Evolutionary conservation across 805 yeast genomes (phyloP), one percentile per base, ranked within the genome.

Genomic region (Metschnikowia cubensis): DNA sequence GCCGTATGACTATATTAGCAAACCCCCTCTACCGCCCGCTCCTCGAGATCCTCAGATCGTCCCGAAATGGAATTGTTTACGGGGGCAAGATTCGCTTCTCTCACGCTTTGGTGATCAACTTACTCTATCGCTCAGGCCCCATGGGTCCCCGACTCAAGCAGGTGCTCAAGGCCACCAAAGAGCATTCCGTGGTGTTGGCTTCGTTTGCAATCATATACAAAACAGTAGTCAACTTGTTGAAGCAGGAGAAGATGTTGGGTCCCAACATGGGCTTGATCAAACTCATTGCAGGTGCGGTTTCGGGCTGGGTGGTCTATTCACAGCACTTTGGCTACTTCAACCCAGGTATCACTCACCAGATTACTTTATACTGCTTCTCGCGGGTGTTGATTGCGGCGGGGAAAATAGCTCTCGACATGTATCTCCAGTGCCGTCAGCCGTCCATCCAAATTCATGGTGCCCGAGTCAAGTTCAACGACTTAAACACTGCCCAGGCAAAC

Each of bases 331-430:
- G 64, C 53, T 69, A 63, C 39, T 73, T 73, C 60, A 71, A 72
- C 55, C 70, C 74, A 17, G 77, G 72, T 3, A 83, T 85, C 29
- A 75, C 87, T n/a, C 85, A 82, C 54, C 91, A 86, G 65, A 79
- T 87, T 55, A 87, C 90, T 1, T 73, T 87, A 45, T 87, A 87
- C 59, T 84, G 89, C 53, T 77, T 84, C 49, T 81, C 89, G 3
- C 72, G 95, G 39, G 88, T 85, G 4, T 61, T 81, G 45, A 61
- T 87, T 38, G 92, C 87, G 0, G 45, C 77, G 3, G 84, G 85
- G 13, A 83, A 81, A 59, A 73, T 77, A 40, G 44, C 77, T 11
- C 75, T 72, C 42, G 78, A 74, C 53, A 52, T 60, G 33, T 69
- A 67, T 52, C 66, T 74, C 50, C 56, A 63, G 33, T 67, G 73